Evolutionary conservation across 257 asterid genomes (phyloP).

Genomic region (Datura wrightii): DNA sequence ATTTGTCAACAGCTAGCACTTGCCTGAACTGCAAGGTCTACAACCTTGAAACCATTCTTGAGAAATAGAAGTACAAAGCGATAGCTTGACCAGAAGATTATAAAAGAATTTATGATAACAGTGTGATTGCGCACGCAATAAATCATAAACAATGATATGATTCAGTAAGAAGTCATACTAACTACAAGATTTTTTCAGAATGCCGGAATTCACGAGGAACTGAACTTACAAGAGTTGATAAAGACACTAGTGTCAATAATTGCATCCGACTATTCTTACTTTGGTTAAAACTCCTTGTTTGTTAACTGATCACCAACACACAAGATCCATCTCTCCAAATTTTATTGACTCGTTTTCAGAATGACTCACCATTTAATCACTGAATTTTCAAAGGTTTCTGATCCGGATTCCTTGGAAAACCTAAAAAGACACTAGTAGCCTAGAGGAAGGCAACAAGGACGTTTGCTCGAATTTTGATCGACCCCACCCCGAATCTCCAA

Average conservation of each 20-base stretch:
- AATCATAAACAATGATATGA: background rate
- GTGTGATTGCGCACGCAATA: background rate
- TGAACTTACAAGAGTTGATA: background rate
- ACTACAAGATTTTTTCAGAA: background rate
- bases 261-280: background rate
- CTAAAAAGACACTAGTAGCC: background rate
- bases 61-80: background rate
- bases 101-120: background rate
- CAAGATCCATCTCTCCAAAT: slow-evolving; percentile 23
- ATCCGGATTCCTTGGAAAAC: background rate
- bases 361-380: background rate
- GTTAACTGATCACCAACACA: background rate
- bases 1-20: no score
- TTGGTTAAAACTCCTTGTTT: background rate
- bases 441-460: background rate
- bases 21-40: background rate
- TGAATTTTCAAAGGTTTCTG: background rate
- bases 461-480: background rate
- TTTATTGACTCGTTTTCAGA: background rate
- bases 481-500: background rate
- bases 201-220: background rate
- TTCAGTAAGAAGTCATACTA: background rate
- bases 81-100: background rate
- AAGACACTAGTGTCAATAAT: background rate
- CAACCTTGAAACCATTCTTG: background rate